Base-by-base conservation (phyloP, 1,284 basidiomycete genomes). In the Puccinia sorghi region DNA sequence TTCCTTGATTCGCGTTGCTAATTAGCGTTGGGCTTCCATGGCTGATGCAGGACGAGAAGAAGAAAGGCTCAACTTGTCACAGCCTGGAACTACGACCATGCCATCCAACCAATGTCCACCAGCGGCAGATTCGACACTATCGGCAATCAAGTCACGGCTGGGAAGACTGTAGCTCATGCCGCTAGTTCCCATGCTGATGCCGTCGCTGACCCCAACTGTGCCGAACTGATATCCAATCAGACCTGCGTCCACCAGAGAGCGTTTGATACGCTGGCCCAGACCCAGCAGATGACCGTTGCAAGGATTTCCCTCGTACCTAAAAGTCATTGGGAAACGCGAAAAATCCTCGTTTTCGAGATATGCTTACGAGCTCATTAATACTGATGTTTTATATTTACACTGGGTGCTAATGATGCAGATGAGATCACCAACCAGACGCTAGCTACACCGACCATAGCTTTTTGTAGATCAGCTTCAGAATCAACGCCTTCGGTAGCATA, bases 81-180 rank as follows among this genome's bases (percentile, higher is more conserved):
- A 97, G 48, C 94, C 94, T 50, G 96, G 96, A 70, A 98, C 88
- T 77, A 93, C 93, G 61, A 97, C 93, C 91, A 97, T 94, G 56
- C 93, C 96, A 84, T 98, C 96, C n/a, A 98, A 89, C 89, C 94
- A 97, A 85, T 99, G 96, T 8, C 94, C 96, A 41, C 92, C 93
- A n/a, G 92, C 95, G 43, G 93, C 94, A 76, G 84, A 79, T 82
- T 82, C 81, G 71, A 83, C 81, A 46, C 91, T 92, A 83, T 95
- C 93, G 25, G 93, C 93, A 81, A 96, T 96, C 73, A 96, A 84
- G 84, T 96, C 93, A 77, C 94, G 90, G 85, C 89, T 92, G 25
- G 93, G 93, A 37, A 96, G 87, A 64, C 92, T 93, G 85, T 93
- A 97, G 56, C 90, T 90, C 96, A 97, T 82, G 81, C 91, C 93